Base-by-base conservation (phyloP, 2,329 filamentous ascomycete species). In the Parastagonospora nodorum region DNA sequence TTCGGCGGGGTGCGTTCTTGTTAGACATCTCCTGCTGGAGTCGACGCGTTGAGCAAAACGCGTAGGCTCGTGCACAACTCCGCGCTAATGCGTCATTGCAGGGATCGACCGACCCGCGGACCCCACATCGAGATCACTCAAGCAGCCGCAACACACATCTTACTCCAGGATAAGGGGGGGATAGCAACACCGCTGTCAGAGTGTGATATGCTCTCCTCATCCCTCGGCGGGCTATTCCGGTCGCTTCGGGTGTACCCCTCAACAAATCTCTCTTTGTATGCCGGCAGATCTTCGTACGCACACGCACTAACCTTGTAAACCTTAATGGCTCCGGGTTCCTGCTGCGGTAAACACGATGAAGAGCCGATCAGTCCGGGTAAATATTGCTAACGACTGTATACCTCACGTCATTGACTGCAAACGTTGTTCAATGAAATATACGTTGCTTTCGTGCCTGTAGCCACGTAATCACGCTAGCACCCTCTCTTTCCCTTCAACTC, bases 21-120 rank as follows among this genome's bases (percentile, higher is more conserved):
- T 48, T 44, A 31, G 49, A 36, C 41, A 50, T 55, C 40, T 54
- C 42, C 48, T 51, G 45, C 53, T 52, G 55, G 46, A 24, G 19
- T 24, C 44, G 55, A 62, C 61, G 61, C 59, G 61, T 61, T 53
- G 47, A 50, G 46, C 46, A 40, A 56, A 45, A 50, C 58, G 53
- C 56, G 55, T 38, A 50, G 53, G 55, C 49, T 57, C 56, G 58
- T 51, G 52, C 53, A 39, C 32, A 19, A 27, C 38, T 37, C 46
- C 40, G 19, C 57, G 45, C 50, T 48, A 48, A 44, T 51, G 48
- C 54, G 54, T 57, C 54, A 53, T 51, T 47, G 33, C 33, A 32
- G 9, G 11, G 9, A 14, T 29, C n/a, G n/a, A 7, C 30, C 19
- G 15, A 33, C 27, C 37, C 37, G 37, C 10, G 19, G 19, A 24